These are phyloP conservation scores for Trichoderma cornu-damae DNA, from an alignment of 2,329 filamentous ascomycete species.

Conservation along the genomic window DNA sequence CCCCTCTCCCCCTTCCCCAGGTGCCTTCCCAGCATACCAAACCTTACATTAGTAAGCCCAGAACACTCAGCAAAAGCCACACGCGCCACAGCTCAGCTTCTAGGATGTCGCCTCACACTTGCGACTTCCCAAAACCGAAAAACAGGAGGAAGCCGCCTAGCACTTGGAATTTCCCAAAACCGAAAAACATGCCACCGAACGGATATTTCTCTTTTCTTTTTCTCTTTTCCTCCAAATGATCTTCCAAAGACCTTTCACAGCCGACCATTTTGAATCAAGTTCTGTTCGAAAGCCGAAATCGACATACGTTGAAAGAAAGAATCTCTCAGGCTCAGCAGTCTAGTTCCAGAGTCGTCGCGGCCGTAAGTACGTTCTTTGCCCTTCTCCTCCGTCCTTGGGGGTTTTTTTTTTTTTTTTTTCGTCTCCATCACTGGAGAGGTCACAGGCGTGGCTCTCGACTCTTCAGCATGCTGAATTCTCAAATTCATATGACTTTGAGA, in stretches of 20 bases:
- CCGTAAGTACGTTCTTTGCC: too few relatives aligned
- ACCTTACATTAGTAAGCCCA: constrained; percentile 14
- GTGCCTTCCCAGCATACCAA: background rate
- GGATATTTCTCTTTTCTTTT: background rate
- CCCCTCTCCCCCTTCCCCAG: too few relatives aligned
- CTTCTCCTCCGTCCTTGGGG: background rate
- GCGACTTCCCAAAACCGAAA: background rate
- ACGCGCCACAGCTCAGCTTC: constrained; percentile 13
- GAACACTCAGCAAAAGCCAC: constrained; percentile 13
- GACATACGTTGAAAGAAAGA: background rate
- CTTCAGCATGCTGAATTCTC: background rate
- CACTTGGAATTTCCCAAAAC: constrained; percentile 4
- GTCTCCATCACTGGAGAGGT: background rate
- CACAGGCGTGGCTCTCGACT: background rate
- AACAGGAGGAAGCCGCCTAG: too few relatives aligned
- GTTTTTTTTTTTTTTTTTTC: background rate
- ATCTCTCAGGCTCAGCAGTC: background rate
- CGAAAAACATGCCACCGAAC: background rate
- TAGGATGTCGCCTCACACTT: constrained; percentile 6
- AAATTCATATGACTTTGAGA: background rate
- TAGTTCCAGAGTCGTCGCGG: too few relatives aligned
- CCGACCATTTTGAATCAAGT: background rate
- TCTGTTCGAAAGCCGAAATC: background rate
- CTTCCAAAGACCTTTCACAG: too few relatives aligned
- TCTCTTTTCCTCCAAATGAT: too few relatives aligned